Conservation (phyloP, 768 basidiomycete genomes). For the Inosperma sp. region DNA sequence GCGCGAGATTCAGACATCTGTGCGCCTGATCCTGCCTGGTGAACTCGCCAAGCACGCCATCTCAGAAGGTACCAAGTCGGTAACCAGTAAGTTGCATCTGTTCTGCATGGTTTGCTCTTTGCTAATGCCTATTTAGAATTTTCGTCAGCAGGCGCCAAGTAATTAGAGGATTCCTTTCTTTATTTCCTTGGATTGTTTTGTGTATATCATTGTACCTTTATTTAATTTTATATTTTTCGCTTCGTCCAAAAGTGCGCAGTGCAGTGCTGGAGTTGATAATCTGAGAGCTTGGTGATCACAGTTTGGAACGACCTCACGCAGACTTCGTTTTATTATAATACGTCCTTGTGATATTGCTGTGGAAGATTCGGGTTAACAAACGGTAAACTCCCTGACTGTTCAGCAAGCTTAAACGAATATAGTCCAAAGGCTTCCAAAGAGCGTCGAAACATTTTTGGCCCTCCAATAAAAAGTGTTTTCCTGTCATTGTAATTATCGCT, state of each 20-base stretch:
- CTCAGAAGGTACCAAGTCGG: conserved; percentile 91
- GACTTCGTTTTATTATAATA: too few relatives aligned
- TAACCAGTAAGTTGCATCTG: conserved; percentile 58
- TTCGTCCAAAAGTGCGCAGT: too few relatives aligned
- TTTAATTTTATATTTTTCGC: conserved; percentile 13
- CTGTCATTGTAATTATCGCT: too few relatives aligned
- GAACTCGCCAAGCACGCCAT: conserved; percentile 93
- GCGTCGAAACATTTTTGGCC: too few relatives aligned
- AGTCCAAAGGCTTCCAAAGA: too few relatives aligned
- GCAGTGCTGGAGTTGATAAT: neutral
- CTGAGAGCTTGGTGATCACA: neutral
- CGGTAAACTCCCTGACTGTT: too few relatives aligned
- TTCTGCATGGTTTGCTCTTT: neutral
- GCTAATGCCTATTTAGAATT: conserved; percentile 62
- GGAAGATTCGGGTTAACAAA: too few relatives aligned
- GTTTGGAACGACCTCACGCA: too few relatives aligned
- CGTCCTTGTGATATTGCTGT: too few relatives aligned
- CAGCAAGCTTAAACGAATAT: too few relatives aligned
- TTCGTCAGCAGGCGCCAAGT: conserved; percentile 71
- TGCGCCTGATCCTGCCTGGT: conserved; percentile 94
- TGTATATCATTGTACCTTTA: conserved; percentile 34
- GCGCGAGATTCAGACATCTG: conserved; percentile 96
- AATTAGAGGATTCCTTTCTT: conserved; percentile 22
- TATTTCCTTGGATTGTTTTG: conserved; percentile 17
- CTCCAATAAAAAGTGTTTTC: too few relatives aligned